Evolutionary conservation across 306 rosid genomes (phyloP), one percentile per base, ranked within the genome.

Genomic region (Styphnolobium japonicum): DNA sequence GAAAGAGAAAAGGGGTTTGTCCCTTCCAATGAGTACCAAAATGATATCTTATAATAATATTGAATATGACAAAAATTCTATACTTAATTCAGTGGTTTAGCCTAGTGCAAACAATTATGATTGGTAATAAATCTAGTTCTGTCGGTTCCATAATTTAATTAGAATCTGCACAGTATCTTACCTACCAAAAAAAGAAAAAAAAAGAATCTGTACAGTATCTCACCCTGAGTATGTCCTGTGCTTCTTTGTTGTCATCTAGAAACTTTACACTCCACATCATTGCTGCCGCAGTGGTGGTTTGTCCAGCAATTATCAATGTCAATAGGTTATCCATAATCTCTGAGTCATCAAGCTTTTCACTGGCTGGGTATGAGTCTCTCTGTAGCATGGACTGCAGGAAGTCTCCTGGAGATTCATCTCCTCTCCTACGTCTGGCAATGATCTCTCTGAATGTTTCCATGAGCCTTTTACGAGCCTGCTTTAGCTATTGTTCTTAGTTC

Each of bases 211-310:
- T n/a, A n/a, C n/a, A n/a, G n/a, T n/a, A n/a, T 66, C 87, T 85
- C 55, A 88, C 97, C 89, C 97, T 84, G 65, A 92, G 90, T 67
- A 45, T 80, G 43, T 87, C 86, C 67, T 71, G 89, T 19, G 65
- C 86, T 64, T 89, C 92, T 81, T 42, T 85, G 85, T 87, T 92
- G 19, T 85, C 92, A 75, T 85, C 82, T 29, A 92, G 89, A 75
- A 89, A 88, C 85, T 89, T 92, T 53, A 89, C 90, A 84, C 92
- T 87, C 94, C 91, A 92, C 94, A 88, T 92, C 90, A 92, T 84
- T 14, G 94, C 91, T 57, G 97, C 92, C 15, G 94, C 90, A 15
- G 94, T 86, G 18, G 97, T 89, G 51, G 91, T 88, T 72, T 88
- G 92, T 55, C 97, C 94, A 40, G 91, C 88, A 71, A 88, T 75